These are phyloP conservation scores for Tephrocybe sp. DNA, from an alignment of 768 basidiomycete genomes.

Conservation along the genomic window DNA sequence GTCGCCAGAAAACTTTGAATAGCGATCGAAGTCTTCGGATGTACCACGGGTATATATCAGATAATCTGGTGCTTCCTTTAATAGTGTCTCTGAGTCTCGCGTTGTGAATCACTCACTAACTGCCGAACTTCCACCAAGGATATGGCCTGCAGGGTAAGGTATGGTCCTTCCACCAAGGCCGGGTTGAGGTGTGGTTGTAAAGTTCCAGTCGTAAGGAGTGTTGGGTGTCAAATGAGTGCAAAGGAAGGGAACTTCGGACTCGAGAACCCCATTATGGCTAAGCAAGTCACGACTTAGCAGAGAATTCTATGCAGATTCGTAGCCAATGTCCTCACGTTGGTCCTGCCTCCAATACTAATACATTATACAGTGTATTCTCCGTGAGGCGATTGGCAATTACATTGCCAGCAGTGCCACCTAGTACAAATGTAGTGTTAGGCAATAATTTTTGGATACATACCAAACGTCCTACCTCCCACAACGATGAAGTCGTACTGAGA, in stretches of 20 bases:
- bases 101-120: neutral
- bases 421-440: neutral
- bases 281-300: neutral
- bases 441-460: neutral
- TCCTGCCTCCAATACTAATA: constrained; percentile 12
- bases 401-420: constrained; percentile 14
- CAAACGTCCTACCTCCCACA: constrained; percentile 9
- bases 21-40: neutral
- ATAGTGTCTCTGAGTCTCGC: neutral
- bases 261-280: constrained; percentile 4
- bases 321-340: neutral
- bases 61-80: neutral
- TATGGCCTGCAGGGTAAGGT: constrained; percentile 5
- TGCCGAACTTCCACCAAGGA: constrained; percentile 9
- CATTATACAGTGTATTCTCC: constrained; percentile 1
- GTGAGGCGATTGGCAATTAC: constrained; percentile 12
- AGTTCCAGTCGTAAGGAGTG: constrained; percentile 14
- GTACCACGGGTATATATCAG: neutral
- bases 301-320: neutral
- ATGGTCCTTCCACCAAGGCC: constrained; percentile 2
- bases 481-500: constrained; percentile 12
- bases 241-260: constrained; percentile 8
- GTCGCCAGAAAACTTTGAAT: neutral
- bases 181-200: constrained; percentile 5
- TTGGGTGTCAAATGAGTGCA: neutral